A percentile compares a stretch with the other conserved stretches of the same genome.
phyloP scores from a whole-genome alignment of 208 protist species.

The Leishmania lainsoni region DNA sequence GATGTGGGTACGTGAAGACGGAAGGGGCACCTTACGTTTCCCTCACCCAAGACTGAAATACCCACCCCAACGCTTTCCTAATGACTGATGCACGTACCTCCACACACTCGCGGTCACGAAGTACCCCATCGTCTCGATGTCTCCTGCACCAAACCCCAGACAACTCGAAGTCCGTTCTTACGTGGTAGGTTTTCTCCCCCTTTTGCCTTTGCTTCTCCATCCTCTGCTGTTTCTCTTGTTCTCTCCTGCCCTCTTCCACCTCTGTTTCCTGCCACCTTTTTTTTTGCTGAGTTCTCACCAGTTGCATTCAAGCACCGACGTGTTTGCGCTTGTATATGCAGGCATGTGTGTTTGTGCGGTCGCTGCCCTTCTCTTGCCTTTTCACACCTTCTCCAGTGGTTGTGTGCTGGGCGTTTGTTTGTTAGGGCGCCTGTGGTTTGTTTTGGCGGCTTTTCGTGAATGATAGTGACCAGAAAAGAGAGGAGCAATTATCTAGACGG shows the following conservation, averaged over 20 bases:
- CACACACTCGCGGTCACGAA: background rate
- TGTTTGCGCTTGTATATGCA: background rate
- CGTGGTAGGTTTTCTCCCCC: background rate
- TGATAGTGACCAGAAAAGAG: background rate
- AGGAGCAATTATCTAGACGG: background rate
- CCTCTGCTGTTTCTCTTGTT: background rate
- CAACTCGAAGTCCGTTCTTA: background rate
- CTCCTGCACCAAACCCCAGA: background rate
- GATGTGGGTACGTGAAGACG: background rate
- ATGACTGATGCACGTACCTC: background rate
- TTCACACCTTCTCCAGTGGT: background rate
- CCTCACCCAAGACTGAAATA: background rate
- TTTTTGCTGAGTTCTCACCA: background rate
- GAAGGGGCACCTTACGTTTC: background rate
- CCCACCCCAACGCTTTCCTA: background rate
- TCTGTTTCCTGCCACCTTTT: conserved; percentile 4
- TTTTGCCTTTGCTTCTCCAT: background rate
- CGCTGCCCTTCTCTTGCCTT: background rate
- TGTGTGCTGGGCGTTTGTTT: background rate
- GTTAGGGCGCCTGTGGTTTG: background rate
- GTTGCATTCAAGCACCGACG: background rate
- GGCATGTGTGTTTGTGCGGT: background rate
- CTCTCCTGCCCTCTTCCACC: background rate
- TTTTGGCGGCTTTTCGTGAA: background rate
- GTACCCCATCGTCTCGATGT: background rate